Evolutionary conservation across 1,139 yeast genomes (phyloP).

Genomic region (Lodderomyces metapsilosis): DNA sequence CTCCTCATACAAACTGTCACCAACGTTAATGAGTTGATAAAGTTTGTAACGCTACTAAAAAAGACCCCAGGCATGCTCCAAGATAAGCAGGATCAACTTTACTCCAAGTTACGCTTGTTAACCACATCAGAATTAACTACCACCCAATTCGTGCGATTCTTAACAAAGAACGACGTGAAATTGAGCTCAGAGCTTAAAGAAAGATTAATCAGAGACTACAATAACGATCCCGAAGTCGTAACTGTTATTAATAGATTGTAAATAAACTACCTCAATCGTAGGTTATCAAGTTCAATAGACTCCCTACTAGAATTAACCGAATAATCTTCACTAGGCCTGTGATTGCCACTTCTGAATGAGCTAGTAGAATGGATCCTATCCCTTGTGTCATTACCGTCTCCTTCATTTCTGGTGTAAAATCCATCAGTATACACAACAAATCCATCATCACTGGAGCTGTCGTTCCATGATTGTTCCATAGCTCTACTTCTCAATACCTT

Average conservation of each 20-base stretch:
- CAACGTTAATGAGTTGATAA: slow-evolving; percentile 29
- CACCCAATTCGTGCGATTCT: slow-evolving; percentile 12
- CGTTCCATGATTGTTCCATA: slow-evolving; percentile 18
- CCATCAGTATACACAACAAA: slow-evolving; percentile 47
- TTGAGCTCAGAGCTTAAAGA: slow-evolving; percentile 7
- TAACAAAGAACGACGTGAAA: slow-evolving; percentile 5
- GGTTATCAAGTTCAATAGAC: slow-evolving; percentile 10
- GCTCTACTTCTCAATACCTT: slow-evolving; percentile 23
- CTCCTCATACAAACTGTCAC: slow-evolving; percentile 24
- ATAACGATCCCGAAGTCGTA: background rate
- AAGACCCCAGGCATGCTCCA: slow-evolving; percentile 12
- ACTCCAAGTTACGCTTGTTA: slow-evolving; percentile 9
- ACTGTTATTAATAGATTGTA: background rate
- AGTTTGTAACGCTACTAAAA: slow-evolving; percentile 20
- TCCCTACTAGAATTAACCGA: slow-evolving; percentile 6
- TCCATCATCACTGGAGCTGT: slow-evolving; percentile 45
- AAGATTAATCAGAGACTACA: slow-evolving; percentile 4
- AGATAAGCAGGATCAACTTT: slow-evolving; percentile 16
- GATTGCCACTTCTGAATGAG: slow-evolving; percentile 3
- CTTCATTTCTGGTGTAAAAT: slow-evolving; percentile 26
- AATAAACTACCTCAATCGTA: slow-evolving; percentile 4
- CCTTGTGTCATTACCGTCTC: slow-evolving; percentile 10
- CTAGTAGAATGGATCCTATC: background rate
- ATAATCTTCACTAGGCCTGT: background rate
- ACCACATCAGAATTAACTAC: slow-evolving; percentile 7